phyloP scores from a whole-genome alignment of 352 stramenopile genomes.

The Globisporangium cederbergense region DNA sequence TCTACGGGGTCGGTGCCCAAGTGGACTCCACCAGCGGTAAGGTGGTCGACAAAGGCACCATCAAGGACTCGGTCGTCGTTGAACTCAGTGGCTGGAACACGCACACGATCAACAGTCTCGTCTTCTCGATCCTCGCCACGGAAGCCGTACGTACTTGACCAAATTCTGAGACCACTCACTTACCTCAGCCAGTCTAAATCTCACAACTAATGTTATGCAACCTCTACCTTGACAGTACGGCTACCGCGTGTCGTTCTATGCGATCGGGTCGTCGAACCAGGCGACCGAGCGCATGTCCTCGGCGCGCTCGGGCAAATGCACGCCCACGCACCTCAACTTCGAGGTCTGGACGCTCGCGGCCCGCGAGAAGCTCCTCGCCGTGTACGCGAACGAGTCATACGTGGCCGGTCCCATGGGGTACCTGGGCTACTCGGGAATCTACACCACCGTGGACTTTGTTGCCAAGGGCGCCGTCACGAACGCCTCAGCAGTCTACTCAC shows the following conservation, averaged over 20 bases:
- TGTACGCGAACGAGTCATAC: conserved; percentile 58
- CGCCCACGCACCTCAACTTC: conserved; percentile 50
- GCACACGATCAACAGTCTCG: conserved; percentile 31
- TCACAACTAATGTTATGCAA: too few species aligned
- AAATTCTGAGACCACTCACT: too few species aligned
- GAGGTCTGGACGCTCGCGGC: conserved; percentile 46
- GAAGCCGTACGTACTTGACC: conserved; percentile 20
- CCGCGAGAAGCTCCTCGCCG: conserved; percentile 25
- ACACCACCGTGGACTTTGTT: conserved; percentile 42
- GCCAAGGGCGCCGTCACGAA: conserved; percentile 13
- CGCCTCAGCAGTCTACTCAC: conserved; percentile 1
- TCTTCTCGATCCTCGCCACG: conserved; percentile 42
- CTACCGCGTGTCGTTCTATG: conserved; percentile 24
- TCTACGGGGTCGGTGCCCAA: background rate
- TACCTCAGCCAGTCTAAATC: too few species aligned
- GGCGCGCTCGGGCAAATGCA: conserved; percentile 30
- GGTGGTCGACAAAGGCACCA: conserved; percentile 7
- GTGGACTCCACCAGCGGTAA: conserved; percentile 1
- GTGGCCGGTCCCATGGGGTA: conserved; percentile 32
- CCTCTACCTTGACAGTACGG: conserved; percentile 13
- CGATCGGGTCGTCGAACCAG: background rate
- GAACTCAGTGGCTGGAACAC: conserved; percentile 39
- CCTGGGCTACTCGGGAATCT: conserved; percentile 39
- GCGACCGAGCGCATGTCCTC: conserved; percentile 34
- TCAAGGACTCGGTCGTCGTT: conserved; percentile 28